A percentile compares a stretch with the other conserved stretches of the same genome.
Conservation (phyloP, 2,329 filamentous ascomycete genomes). For the Colletotrichum magnum region DNA sequence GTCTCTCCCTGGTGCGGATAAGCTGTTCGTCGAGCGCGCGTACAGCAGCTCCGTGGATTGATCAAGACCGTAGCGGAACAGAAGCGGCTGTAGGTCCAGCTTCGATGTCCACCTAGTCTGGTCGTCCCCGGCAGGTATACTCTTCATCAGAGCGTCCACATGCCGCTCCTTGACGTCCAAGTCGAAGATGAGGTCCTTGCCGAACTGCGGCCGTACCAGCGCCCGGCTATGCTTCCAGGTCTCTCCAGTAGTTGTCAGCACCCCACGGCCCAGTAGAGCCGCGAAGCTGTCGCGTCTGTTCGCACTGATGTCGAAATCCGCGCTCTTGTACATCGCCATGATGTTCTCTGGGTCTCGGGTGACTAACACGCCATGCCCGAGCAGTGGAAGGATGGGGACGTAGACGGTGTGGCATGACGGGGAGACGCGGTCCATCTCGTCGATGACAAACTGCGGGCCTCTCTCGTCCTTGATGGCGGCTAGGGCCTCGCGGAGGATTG, state of each 20-base stretch:
- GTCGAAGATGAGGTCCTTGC: conserved; percentile 71
- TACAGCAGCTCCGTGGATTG: conserved; percentile 75
- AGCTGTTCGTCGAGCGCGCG: conserved; percentile 42
- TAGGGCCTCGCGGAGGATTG: background rate
- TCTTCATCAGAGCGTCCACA: conserved; percentile 70
- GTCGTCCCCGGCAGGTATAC: conserved; percentile 68
- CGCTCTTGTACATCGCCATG: conserved; percentile 1
- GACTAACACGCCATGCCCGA: background rate
- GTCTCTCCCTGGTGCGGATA: background rate
- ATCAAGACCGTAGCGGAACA: conserved; percentile 77
- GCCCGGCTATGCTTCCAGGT: conserved; percentile 66
- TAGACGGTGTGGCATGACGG: background rate
- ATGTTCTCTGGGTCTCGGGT: conserved; percentile 4
- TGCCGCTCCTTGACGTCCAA: conserved; percentile 79
- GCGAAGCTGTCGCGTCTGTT: background rate
- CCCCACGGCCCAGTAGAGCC: conserved; percentile 42
- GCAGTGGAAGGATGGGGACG: background rate
- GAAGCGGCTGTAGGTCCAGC: conserved; percentile 74
- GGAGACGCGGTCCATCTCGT: background rate
- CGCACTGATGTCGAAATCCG: background rate
- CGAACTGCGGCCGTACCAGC: conserved; percentile 67
- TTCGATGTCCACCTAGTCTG: conserved; percentile 44
- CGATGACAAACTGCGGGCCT: background rate
- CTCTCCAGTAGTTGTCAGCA: conserved; percentile 67
- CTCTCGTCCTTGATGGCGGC: background rate